Evolutionary conservation across 106 monocot species (phyloP), one percentile per base, ranked within the genome.

Genomic region (Acorus calamus): DNA sequence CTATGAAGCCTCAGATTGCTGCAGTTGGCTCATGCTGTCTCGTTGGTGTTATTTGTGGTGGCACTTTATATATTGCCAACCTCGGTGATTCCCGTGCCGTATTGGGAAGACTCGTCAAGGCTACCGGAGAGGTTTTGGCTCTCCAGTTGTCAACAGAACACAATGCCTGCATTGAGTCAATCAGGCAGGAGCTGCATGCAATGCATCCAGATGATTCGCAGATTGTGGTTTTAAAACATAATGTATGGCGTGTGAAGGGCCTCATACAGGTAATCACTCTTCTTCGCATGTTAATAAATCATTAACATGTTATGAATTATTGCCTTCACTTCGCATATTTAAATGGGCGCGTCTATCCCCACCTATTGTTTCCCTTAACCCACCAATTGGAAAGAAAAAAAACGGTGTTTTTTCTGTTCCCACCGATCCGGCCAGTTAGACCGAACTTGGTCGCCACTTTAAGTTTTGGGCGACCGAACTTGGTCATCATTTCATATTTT

Each of bases 231-330:
- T 47, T 76, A 52, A 80, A 76, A 55, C 80, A 76, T 65, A 80
- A 80, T 55, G 80, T 80, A 53, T 80, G 80, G 80, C 76, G 80
- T 53, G 80, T 76, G 6, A 80, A 80, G 67, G 80, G 80, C n/a
- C 59, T 80, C 41, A 80, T 80, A 62, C 80, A 80, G 80, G 80
- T 80, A 64, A 8, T 10, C 3, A 55, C 28, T 28, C 28, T 28
- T 28, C 28, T 28, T 28, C 1, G 28, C 28, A 28, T 28, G 28
- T 28, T 28, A 28, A 28, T 28, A 28, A 28, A 28, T 1, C 28
- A 28, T 28, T 28, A 28, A 28, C 28, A 28, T 28, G 28, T 28
- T 28, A 28, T 28, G 28, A 28, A 28, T 28, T 28, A 28, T 28
- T 28, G 28, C 28, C 28, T 28, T 28, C 28, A 28, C 28, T 28